Percentiles rank a stretch among this genome's conserved stretches.
phyloP scores from a whole-genome alignment of 305 asterid genomes.

The Fraxinus sp. region DNA sequence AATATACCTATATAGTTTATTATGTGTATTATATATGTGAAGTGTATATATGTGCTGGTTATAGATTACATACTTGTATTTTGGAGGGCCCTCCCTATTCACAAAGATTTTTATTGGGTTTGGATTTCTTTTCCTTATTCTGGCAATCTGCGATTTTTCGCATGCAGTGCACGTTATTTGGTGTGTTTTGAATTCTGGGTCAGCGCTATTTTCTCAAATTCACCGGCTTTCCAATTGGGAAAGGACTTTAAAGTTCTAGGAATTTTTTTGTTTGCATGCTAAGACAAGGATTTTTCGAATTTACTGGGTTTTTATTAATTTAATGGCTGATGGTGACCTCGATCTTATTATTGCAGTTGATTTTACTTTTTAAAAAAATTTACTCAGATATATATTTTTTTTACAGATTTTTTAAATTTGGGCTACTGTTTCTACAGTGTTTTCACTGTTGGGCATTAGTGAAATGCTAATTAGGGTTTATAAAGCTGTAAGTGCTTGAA shows the following conservation, averaged over 20 bases:
- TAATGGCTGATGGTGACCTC: conserved; percentile 37
- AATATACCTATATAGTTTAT: background rate
- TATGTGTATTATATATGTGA: background rate
- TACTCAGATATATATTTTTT: conserved; percentile 20
- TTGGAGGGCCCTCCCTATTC: background rate
- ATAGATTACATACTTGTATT: background rate
- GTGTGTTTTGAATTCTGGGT: conserved; percentile 27
- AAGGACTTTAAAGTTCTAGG: conserved; percentile 12
- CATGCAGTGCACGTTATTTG: conserved; percentile 43
- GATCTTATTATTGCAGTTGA: background rate
- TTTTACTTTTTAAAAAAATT: conserved; percentile 1
- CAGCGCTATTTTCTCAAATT: conserved; percentile 19
- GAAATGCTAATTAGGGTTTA: conserved; percentile 33
- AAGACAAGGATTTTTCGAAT: conserved; percentile 23
- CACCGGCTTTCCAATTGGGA: conserved; percentile 25
- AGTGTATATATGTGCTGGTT: conserved; percentile 6
- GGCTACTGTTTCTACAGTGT: conserved; percentile 29
- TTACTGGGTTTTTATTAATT: conserved; percentile 27
- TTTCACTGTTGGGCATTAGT: conserved; percentile 28
- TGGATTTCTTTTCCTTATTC: background rate
- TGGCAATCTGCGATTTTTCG: conserved; percentile 18
- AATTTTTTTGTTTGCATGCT: conserved; percentile 40
- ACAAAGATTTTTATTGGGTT: background rate
- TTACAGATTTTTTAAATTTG: background rate
- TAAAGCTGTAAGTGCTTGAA: conserved; percentile 9